A percentile compares a stretch with the other conserved stretches of the same genome.
Conservation (phyloP, 176 grass and related monocot genomes). For the Aegilops umbellulata region DNA sequence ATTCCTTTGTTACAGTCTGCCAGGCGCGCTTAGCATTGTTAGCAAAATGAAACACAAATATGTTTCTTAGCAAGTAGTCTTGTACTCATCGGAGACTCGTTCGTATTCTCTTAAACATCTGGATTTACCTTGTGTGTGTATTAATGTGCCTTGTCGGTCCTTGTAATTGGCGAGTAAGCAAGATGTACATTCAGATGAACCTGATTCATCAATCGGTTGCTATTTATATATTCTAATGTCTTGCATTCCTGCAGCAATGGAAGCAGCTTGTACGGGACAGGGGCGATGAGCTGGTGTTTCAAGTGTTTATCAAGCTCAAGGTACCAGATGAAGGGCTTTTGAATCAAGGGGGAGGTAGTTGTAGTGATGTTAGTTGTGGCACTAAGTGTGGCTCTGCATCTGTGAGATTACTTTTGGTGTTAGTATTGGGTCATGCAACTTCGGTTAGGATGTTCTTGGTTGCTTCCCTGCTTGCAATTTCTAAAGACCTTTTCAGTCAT, state of each 20-base stretch:
- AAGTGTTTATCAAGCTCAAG: not conserved
- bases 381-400: too few relatives aligned
- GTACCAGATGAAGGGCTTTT: not conserved
- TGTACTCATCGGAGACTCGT: too few relatives aligned
- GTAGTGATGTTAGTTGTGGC: too few relatives aligned
- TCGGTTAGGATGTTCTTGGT: not conserved
- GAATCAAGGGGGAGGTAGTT: too few relatives aligned
- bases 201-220: not conserved
- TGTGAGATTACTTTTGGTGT: not conserved
- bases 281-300: not conserved
- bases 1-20: not conserved
- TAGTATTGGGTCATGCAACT: not conserved
- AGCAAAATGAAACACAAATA: too few relatives aligned
- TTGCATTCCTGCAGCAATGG: not conserved
- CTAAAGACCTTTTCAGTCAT: not conserved
- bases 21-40: not conserved
- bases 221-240: not conserved
- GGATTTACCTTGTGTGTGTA: not conserved
- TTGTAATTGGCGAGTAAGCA: not conserved
- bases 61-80: too few relatives aligned
- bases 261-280: not conserved
- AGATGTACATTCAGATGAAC: not conserved
- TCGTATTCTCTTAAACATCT: not conserved
- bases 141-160: not conserved
- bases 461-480: not conserved